Evolutionary conservation across 257 asterid species (phyloP).

Genomic region (Capsicum pubescens): DNA sequence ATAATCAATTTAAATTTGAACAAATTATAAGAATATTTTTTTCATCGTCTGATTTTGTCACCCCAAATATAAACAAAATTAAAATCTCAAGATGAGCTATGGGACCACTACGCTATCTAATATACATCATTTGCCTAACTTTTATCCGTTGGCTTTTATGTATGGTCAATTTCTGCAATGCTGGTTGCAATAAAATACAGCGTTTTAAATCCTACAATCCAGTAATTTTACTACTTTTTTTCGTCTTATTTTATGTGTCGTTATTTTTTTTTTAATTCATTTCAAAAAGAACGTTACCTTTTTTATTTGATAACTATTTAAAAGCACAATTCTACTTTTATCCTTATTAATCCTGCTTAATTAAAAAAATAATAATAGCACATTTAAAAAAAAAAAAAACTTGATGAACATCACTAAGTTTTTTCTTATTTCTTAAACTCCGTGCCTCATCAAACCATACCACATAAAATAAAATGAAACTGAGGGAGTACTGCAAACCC

Average conservation of each 20-base stretch:
- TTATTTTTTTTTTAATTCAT: too few relatives aligned
- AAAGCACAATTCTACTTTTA: too few relatives aligned
- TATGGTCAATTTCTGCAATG: conserved; percentile 4
- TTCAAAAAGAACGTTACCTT: too few relatives aligned
- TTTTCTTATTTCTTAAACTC: too few relatives aligned
- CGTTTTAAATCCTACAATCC: background rate
- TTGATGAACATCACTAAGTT: too few relatives aligned
- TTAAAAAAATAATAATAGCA: too few relatives aligned
- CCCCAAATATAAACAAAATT: background rate
- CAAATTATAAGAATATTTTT: background rate
- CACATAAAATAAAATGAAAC: too few relatives aligned
- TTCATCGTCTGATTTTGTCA: background rate
- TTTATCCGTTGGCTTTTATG: conserved; percentile 16
- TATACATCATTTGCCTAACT: background rate
- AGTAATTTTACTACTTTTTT: background rate
- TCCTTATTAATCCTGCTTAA: too few relatives aligned
- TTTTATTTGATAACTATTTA: too few relatives aligned
- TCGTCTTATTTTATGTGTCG: too few relatives aligned
- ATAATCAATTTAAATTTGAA: background rate
- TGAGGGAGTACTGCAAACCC: background rate
- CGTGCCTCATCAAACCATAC: too few relatives aligned
- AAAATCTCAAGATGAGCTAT: background rate
- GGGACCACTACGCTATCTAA: background rate
- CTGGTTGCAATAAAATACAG: background rate
- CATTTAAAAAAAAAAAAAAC: too few relatives aligned